A percentile compares a stretch with the other conserved stretches of the same genome.
Evolutionary conservation across 2,329 filamentous ascomycete species (phyloP).

Genomic region (Xylaria sp.): DNA sequence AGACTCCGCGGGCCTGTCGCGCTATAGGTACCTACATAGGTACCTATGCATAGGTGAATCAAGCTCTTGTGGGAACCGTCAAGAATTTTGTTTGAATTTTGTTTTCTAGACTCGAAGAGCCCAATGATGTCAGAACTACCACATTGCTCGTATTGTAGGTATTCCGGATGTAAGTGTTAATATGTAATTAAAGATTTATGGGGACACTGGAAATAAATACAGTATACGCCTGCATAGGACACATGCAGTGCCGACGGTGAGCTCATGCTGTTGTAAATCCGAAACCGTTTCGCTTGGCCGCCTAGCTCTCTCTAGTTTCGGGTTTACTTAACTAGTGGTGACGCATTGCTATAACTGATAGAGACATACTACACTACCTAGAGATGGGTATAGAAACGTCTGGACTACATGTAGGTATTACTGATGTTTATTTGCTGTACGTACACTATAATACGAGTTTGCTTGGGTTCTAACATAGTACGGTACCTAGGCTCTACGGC

Average conservation of each 20-base stretch:
- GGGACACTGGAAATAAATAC: neutral
- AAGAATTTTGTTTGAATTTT: conserved; percentile 1
- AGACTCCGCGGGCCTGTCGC: conserved; percentile 18
- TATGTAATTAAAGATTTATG: neutral
- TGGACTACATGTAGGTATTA: too few relatives aligned
- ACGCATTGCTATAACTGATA: too few relatives aligned
- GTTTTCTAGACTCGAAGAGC: neutral
- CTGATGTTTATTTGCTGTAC: neutral
- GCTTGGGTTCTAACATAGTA: neutral
- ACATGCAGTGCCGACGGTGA: neutral
- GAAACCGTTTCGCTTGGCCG: conserved; percentile 13
- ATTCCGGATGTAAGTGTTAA: neutral
- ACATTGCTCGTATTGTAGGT: conserved; percentile 1
- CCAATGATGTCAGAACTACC: conserved; percentile 22
- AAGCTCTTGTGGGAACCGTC: conserved; percentile 1
- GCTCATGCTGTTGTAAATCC: conserved; percentile 6
- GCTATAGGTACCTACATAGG: neutral
- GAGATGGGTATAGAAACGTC: too few relatives aligned
- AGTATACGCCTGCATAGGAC: too few relatives aligned
- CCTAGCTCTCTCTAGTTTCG: neutral
- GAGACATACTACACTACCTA: too few relatives aligned
- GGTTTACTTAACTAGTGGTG: neutral
- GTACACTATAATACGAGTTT: neutral
- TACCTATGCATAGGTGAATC: neutral
- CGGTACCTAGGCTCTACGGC: neutral